Percentiles rank a stretch among this genome's conserved stretches.
These are phyloP conservation scores for Luzula sylvatica DNA, from an alignment of 176 grass and related monocot genomes.

Conservation along the genomic window DNA sequence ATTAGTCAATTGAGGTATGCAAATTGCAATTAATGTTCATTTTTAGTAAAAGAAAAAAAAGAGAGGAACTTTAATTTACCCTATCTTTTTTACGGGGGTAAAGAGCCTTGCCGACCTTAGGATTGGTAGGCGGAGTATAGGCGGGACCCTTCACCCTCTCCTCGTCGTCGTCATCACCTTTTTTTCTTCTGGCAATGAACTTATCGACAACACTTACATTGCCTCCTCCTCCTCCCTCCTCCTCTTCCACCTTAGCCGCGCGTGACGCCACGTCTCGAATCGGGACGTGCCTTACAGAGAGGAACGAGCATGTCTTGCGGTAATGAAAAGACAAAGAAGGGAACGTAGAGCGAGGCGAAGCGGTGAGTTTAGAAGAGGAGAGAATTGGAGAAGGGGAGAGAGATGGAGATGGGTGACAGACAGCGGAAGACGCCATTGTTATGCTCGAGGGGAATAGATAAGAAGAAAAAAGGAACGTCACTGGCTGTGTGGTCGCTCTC, in stretches of 20 bases:
- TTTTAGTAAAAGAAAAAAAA: neutral
- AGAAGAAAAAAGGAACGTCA: neutral
- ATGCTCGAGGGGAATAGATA: neutral
- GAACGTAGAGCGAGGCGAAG: slow-evolving; percentile 11
- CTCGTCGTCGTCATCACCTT: slow-evolving; percentile 27
- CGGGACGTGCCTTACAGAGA: slow-evolving; percentile 31
- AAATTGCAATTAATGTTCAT: no score
- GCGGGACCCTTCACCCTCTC: slow-evolving; percentile 22
- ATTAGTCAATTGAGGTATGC: neutral
- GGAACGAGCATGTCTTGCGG: slow-evolving; percentile 35
- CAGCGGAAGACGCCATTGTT: slow-evolving; percentile 25
- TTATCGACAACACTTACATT: neutral
- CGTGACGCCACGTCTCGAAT: slow-evolving; percentile 34
- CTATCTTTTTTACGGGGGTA: slow-evolving; percentile 84
- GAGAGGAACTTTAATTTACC: slow-evolving; percentile 26
- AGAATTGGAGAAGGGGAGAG: slow-evolving; percentile 3
- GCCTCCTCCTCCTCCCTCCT: slow-evolving; percentile 18
- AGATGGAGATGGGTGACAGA: slow-evolving; percentile 6
- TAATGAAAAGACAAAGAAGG: slow-evolving; percentile 30
- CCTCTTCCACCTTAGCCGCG: slow-evolving; percentile 23
- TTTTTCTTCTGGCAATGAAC: no score
- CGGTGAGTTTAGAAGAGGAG: slow-evolving; percentile 23
- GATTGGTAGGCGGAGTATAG: slow-evolving; percentile 38
- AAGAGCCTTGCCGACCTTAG: slow-evolving; percentile 86
- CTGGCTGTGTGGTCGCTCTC: neutral